Conservation (phyloP, 148 eudicot genomes). For the Mesembryanthemum crystallinum region DNA sequence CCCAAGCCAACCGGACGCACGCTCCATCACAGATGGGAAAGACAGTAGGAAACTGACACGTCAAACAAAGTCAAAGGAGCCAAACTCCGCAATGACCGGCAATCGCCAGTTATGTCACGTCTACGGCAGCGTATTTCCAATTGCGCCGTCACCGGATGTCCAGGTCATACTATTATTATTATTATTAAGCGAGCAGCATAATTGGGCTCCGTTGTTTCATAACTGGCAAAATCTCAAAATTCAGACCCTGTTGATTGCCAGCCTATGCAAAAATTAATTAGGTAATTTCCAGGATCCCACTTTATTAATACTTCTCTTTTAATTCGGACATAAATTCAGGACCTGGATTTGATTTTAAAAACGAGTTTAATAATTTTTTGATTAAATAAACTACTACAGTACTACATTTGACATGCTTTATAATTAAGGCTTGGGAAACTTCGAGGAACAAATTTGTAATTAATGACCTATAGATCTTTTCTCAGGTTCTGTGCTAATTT, state of each 20-base stretch:
- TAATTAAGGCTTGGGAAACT: constrained; percentile 6
- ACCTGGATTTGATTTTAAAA: background rate
- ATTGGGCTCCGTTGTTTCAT: no score
- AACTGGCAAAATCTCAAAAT: constrained; percentile 24
- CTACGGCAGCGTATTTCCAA: constrained; percentile 31
- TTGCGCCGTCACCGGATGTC: constrained; percentile 34
- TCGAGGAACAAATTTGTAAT: constrained; percentile 19
- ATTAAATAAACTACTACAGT: no score
- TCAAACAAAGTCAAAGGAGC: constrained; percentile 39
- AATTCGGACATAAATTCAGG: constrained; percentile 32
- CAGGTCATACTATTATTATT: no score
- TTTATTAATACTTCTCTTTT: background rate
- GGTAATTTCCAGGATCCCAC: constrained; percentile 26
- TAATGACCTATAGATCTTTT: background rate
- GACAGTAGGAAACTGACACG: constrained; percentile 21
- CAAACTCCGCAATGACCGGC: constrained; percentile 42
- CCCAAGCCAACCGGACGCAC: no score
- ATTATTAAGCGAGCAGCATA: no score
- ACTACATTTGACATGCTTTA: background rate
- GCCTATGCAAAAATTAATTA: constrained; percentile 22
- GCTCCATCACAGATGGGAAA: background rate
- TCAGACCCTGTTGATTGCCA: constrained; percentile 15
- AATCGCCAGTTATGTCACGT: constrained; percentile 50
- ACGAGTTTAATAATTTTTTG: no score
- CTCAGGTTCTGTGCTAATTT: background rate